Evolutionary conservation across 345 rosid species (phyloP).

Genomic region (Syzygium aromaticum): DNA sequence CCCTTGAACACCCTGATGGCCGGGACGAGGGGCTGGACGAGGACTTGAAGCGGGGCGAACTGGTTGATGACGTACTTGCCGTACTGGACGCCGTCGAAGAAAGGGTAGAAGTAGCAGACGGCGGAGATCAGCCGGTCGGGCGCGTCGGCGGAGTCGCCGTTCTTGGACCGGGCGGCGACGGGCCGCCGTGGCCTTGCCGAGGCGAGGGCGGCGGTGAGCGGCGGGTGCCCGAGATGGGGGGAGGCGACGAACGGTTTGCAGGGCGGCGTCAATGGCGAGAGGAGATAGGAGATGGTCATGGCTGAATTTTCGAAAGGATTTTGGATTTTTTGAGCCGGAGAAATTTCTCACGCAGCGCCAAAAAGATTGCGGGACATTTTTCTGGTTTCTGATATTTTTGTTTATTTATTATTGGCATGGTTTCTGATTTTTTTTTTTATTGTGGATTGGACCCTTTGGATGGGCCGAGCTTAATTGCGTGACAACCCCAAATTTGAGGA

Average conservation of each 20-base stretch:
- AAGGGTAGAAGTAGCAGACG: constrained; percentile 82
- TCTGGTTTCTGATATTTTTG: not conserved
- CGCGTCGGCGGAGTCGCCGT: constrained; percentile 53
- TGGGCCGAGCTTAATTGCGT: not conserved
- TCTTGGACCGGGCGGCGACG: constrained; percentile 37
- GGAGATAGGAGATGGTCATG: not conserved
- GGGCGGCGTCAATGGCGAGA: not conserved
- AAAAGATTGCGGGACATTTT: not conserved
- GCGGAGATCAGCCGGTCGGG: constrained; percentile 87
- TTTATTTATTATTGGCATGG: too few relatives aligned
- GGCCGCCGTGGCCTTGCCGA: constrained; percentile 1
- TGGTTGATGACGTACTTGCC: constrained; percentile 80
- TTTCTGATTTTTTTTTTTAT: too few relatives aligned
- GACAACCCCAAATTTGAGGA: not conserved
- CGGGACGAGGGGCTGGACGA: constrained; percentile 73
- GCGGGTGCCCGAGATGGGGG: constrained; percentile 12
- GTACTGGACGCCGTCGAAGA: constrained; percentile 87
- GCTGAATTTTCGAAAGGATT: not conserved
- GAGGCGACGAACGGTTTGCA: constrained; percentile 10
- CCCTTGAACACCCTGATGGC: constrained; percentile 74
- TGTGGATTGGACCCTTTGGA: not conserved
- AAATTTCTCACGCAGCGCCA: not conserved
- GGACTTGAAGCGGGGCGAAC: constrained; percentile 49
- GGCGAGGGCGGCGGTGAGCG: not conserved
- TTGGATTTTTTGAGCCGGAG: not conserved